A percentile compares a stretch with the other conserved stretches of the same genome.
phyloP scores from a whole-genome alignment of 2,329 filamentous ascomycete species.

The Microsporum canis region DNA sequence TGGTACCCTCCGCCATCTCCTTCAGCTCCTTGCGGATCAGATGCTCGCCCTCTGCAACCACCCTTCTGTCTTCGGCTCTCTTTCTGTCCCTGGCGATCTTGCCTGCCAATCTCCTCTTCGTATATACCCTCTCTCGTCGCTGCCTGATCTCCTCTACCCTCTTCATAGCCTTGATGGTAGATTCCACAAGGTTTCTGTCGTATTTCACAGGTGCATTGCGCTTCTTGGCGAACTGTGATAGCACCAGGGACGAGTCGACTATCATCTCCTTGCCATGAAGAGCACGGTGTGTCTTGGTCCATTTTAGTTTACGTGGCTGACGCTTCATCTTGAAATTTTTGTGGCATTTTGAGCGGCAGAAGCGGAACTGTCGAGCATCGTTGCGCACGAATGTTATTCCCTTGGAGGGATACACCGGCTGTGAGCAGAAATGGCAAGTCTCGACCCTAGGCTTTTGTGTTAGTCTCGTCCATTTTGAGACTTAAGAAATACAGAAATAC shows the following conservation, averaged over 20 bases:
- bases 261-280: conserved; percentile 78
- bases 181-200: conserved; percentile 79
- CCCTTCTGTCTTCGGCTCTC: conserved; percentile 67
- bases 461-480: background rate
- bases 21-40: conserved; percentile 63
- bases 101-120: conserved; percentile 84
- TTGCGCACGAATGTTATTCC: conserved; percentile 58
- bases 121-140: conserved; percentile 79
- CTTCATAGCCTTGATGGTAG: conserved; percentile 86
- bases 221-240: conserved; percentile 67
- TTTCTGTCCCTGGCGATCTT: conserved; percentile 63
- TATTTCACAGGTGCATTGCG: conserved; percentile 93
- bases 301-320: conserved; percentile 90
- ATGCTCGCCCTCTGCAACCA: conserved; percentile 87
- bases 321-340: conserved; percentile 95
- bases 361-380: conserved; percentile 54
- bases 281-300: conserved; percentile 89
- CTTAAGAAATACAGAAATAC: background rate
- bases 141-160: conserved; percentile 74
- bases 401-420: conserved; percentile 54
- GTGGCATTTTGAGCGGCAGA: conserved; percentile 58
- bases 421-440: conserved; percentile 61
- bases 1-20: conserved; percentile 42
- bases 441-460: conserved; percentile 34
- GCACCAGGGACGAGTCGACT: conserved; percentile 73